phyloP scores from a whole-genome alignment of 768 basidiomycete genomes.

The Lactarius indigo region DNA sequence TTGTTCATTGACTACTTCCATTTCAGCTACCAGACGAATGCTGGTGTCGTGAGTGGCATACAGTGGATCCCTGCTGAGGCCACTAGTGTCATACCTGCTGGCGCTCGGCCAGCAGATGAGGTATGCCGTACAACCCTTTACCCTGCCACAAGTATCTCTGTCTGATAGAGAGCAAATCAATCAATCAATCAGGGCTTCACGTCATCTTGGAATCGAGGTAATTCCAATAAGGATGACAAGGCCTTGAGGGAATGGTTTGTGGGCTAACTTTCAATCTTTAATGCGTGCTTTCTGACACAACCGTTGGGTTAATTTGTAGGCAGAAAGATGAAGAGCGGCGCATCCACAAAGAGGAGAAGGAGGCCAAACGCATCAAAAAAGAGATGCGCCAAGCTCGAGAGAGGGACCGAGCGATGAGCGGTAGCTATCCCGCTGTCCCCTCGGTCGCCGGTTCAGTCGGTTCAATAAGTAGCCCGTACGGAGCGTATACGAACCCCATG shows the following conservation, averaged over 20 bases:
- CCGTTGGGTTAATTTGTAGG: conserved; percentile 23
- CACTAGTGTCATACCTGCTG: conserved; percentile 54
- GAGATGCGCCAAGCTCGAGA: conserved; percentile 54
- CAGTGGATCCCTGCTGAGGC: conserved; percentile 70
- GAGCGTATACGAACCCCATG: conserved; percentile 26
- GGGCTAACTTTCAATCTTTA: background rate
- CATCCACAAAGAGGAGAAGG: conserved; percentile 51
- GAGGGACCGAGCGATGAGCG: conserved; percentile 48
- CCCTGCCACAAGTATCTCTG: conserved; percentile 1
- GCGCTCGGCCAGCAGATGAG: conserved; percentile 55
- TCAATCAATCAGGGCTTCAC: conserved; percentile 48
- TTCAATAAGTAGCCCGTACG: conserved; percentile 21
- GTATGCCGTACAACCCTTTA: conserved; percentile 36
- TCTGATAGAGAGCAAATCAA: conserved; percentile 5
- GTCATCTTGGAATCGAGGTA: conserved; percentile 50
- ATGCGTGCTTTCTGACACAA: conserved; percentile 8
- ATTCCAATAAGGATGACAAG: conserved; percentile 24
- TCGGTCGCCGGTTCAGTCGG: background rate
- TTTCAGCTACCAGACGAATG: conserved; percentile 65
- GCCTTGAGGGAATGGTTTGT: conserved; percentile 26
- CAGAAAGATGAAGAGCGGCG: conserved; percentile 46
- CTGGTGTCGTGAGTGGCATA: conserved; percentile 62
- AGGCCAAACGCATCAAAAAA: conserved; percentile 40
- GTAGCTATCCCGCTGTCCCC: conserved; percentile 17
- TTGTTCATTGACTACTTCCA: background rate